Evolutionary conservation across 2,329 filamentous ascomycete species (phyloP).

Genomic region (Aureobasidium sp.): DNA sequence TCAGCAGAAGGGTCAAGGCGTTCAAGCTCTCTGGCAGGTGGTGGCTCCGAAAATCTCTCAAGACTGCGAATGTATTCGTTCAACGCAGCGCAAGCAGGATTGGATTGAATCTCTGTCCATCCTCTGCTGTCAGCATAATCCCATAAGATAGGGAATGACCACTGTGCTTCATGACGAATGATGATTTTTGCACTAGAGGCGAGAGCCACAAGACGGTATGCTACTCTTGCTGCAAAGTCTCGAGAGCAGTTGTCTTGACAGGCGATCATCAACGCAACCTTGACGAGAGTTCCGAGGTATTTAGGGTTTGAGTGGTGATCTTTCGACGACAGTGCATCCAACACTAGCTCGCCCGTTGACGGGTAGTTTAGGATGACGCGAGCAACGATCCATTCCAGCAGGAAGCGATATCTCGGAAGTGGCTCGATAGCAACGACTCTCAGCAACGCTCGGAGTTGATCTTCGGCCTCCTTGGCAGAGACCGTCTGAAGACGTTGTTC

Average conservation of each 20-base stretch:
- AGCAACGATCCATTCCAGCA: constrained; percentile 41
- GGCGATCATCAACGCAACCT: constrained; percentile 35
- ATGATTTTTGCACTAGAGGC: constrained; percentile 42
- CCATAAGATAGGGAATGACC: constrained; percentile 37
- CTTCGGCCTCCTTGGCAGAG: constrained; percentile 19
- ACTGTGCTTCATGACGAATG: constrained; percentile 46
- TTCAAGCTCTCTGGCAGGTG: constrained; percentile 30
- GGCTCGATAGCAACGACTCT: constrained; percentile 37
- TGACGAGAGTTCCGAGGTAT: constrained; percentile 39
- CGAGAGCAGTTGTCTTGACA: constrained; percentile 29
- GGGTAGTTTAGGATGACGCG: constrained; percentile 32
- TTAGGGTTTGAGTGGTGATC: constrained; percentile 41
- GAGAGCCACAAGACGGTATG: constrained; percentile 34
- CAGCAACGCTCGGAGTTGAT: constrained; percentile 31
- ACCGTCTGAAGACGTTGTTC: constrained; percentile 27
- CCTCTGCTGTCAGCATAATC: constrained; percentile 28
- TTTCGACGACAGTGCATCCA: constrained; percentile 29
- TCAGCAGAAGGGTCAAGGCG: constrained; percentile 35
- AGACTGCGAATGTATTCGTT: constrained; percentile 36
- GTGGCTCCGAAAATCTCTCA: constrained; percentile 34
- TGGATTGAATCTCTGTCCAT: constrained; percentile 31
- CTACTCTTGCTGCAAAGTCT: constrained; percentile 31
- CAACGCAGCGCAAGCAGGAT: constrained; percentile 33
- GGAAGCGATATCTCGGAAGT: constrained; percentile 38
- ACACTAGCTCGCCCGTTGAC: constrained; percentile 24